Base-by-base conservation (phyloP, 306 rosid species). In the Psophocarpus tetragonolobus region DNA sequence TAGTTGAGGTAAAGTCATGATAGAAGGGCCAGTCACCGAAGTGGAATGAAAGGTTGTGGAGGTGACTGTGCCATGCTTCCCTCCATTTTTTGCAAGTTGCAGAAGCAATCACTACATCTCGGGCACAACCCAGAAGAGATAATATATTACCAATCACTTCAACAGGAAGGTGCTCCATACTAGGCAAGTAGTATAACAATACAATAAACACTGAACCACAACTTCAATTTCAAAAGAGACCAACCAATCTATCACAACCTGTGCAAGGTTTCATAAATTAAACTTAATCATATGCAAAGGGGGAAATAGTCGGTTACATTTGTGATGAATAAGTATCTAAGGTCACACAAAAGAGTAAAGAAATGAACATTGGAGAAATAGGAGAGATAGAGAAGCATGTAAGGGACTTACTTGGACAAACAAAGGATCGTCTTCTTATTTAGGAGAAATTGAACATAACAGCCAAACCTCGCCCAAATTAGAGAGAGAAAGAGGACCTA, bases 131-230 rank as follows among this genome's bases (percentile, higher is more conserved):
- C 0, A 94, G 81, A 77, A 69, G 87, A 8, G 96, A 92, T 24
- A 92, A 80, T 74, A 94, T 89, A 48, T 89, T 92, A 9, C 98
- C 97, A 27, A 94, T 85, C 78, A 92, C 97, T 81, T 94, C 98
- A 77, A 94, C 92, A 5, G 97, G 97, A 76, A 92, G 90, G 17
- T 85, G 38, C 68, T 92, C 98, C 95, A 94, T 91, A 12, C 56
- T 7, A 26, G n/a, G n/a, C n/a, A n/a, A n/a, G 66, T 6, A 26
- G 27, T 8, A 20, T 0, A 5, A 29, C 13, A 58, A 32, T 11
- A 74, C 3, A 23, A 57, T 44, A 24, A 27, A 73, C 18, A 33
- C 24, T 15, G 38, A 57, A 66, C 45, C 72, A 53, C n/a, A n/a
- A 3, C 38, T 5, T 32, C 56, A 66, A 51, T 27, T 50, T 63